Evolutionary conservation across 495 filamentous ascomycete species (phyloP).

Genomic region (Pyrenula massariospora): DNA sequence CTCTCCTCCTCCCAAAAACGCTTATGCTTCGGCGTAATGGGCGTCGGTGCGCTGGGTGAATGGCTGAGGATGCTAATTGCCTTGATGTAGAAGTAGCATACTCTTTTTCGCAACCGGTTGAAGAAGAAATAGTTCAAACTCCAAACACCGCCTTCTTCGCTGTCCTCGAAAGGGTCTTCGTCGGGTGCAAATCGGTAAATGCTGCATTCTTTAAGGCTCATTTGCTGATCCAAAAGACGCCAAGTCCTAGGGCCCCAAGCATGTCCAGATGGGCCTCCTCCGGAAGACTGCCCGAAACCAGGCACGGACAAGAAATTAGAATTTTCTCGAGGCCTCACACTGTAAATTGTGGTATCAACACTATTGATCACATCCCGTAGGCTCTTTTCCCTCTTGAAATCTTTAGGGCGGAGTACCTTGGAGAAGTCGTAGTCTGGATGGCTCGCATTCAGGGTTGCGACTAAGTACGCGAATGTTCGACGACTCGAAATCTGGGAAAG

Average conservation of each 20-base stretch:
- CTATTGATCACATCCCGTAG: conserved; percentile 68
- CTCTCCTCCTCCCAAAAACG: conserved; percentile 28
- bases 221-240: conserved; percentile 82
- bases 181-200: conserved; percentile 77
- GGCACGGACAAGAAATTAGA: conserved; percentile 10
- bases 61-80: conserved; percentile 75
- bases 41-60: conserved; percentile 36
- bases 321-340: conserved; percentile 54
- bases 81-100: conserved; percentile 84
- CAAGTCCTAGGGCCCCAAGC: conserved; percentile 82
- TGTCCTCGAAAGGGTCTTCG: conserved; percentile 73
- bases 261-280: conserved; percentile 5
- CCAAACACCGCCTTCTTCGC: conserved; percentile 89
- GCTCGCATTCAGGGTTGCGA: conserved; percentile 93
- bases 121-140: conserved; percentile 95
- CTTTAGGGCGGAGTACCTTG: conserved; percentile 70
- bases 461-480: conserved; percentile 87
- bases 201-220: conserved; percentile 73
- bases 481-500: conserved; percentile 78
- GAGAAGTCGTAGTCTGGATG: conserved; percentile 98
- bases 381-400: conserved; percentile 72
- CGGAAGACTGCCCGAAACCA: not conserved
- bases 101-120: conserved; percentile 84
- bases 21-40: conserved; percentile 24
- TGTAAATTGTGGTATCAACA: conserved; percentile 75